A percentile compares a stretch with the other conserved stretches of the same genome.
Evolutionary conservation across 2,329 filamentous ascomycete genomes (phyloP).

Genomic region (Talaromyces verruculosus): DNA sequence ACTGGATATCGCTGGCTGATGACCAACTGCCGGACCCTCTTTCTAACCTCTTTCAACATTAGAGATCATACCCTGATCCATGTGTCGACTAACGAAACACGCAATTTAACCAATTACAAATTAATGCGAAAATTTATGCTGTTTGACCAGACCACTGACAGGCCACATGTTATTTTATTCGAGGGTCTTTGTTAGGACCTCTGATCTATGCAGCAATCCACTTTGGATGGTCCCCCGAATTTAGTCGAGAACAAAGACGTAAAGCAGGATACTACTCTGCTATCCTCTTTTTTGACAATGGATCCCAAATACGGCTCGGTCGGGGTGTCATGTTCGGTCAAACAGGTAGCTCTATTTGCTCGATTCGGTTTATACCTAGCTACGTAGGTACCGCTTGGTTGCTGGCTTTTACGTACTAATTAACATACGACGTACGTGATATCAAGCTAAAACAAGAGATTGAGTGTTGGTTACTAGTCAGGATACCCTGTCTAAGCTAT

Average conservation of each 20-base stretch:
- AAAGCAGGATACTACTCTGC: constrained; percentile 1
- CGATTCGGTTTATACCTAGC: neutral
- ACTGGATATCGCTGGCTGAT: neutral
- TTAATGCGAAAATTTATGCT: neutral
- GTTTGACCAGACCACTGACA: neutral
- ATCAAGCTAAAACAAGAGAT: neutral
- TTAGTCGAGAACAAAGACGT: neutral
- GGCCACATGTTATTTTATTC: neutral
- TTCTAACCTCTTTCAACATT: neutral
- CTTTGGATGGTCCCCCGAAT: neutral
- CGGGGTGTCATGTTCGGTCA: neutral
- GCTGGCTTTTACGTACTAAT: neutral
- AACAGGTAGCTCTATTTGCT: neutral
- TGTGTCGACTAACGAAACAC: neutral
- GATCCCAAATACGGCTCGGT: neutral
- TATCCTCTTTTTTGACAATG: constrained; percentile 4
- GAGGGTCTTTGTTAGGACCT: neutral
- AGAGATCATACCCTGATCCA: neutral
- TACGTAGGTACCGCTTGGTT: neutral
- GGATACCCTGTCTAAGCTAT: neutral
- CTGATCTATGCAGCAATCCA: too few relatives aligned
- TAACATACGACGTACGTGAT: neutral
- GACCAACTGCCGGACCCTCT: neutral
- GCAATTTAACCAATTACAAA: neutral
- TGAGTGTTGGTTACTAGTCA: neutral